Conservation (phyloP, 129 eudicot genomes). For the Artemisia tridentata region DNA sequence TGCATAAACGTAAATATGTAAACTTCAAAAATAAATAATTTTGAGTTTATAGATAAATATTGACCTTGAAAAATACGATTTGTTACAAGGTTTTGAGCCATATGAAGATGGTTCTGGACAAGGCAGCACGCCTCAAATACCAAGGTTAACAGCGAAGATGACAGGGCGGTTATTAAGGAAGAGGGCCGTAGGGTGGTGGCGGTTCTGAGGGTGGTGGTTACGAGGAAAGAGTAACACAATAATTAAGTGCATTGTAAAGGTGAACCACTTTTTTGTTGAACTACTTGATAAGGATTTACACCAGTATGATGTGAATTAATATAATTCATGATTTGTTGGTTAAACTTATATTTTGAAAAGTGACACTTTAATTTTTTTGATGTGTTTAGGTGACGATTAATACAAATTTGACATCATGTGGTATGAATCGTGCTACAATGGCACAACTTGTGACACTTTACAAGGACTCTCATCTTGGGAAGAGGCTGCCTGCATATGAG, state of each 20-base stretch:
- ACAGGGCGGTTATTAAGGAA: slow-evolving; percentile 33
- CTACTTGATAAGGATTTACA: slow-evolving; percentile 89
- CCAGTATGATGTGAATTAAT: slow-evolving; percentile 76
- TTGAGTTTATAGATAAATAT: too few species aligned
- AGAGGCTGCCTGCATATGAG: slow-evolving; percentile 90
- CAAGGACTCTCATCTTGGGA: slow-evolving; percentile 79
- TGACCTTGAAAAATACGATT: too few species aligned
- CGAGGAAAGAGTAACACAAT: slow-evolving; percentile 70
- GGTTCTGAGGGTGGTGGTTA: slow-evolving; percentile 23
- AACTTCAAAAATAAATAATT: too few species aligned
- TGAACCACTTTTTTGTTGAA: slow-evolving; percentile 89
- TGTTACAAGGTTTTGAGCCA: slow-evolving; percentile 38
- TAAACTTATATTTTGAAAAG: neutral
- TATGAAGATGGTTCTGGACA: slow-evolving; percentile 54
- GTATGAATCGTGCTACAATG: slow-evolving; percentile 87
- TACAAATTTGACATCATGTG: slow-evolving; percentile 88
- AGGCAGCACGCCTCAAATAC: slow-evolving; percentile 49
- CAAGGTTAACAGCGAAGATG: slow-evolving; percentile 43
- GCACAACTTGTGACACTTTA: slow-evolving; percentile 65
- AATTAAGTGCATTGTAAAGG: slow-evolving; percentile 67
- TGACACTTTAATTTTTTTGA: too few species aligned
- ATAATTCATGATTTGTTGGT: neutral
- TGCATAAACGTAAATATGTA: too few species aligned
- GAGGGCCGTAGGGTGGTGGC: slow-evolving; percentile 26
- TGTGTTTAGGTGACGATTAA: slow-evolving; percentile 62